Percentiles rank a stretch among this genome's conserved stretches.
Evolutionary conservation across 2,329 filamentous ascomycete genomes (phyloP).

Genomic region (Orbilia javanica): DNA sequence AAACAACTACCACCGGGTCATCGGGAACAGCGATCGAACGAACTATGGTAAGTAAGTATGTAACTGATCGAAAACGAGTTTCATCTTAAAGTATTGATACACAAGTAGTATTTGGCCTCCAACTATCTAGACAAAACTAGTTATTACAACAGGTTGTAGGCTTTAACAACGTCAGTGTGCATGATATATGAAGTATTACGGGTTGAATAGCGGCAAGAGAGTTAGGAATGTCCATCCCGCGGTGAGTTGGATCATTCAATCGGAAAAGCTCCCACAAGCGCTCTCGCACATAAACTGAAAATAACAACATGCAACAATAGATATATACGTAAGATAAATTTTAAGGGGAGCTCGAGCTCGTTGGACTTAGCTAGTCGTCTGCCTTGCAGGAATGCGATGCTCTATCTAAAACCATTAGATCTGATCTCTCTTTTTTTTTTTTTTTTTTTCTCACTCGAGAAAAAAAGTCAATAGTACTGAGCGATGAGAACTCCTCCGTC

Average conservation of each 20-base stretch:
- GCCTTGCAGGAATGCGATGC: conserved; percentile 23
- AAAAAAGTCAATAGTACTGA: not conserved
- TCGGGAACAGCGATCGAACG: conserved; percentile 34
- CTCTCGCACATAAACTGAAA: conserved; percentile 18
- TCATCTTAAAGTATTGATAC: conserved; percentile 1
- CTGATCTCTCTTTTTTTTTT: not conserved
- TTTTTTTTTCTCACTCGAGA: no score
- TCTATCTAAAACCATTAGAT: conserved; percentile 21
- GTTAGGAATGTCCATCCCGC: conserved; percentile 55
- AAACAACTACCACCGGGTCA: conserved; percentile 16
- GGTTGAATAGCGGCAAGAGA: conserved; percentile 14
- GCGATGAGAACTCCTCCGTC: conserved; percentile 32
- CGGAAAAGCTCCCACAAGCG: conserved; percentile 41
- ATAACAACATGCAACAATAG: conserved; percentile 19
- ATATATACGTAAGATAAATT: conserved; percentile 19
- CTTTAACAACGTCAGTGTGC: conserved; percentile 11
- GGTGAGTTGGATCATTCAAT: conserved; percentile 40
- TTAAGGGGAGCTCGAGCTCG: conserved; percentile 33
- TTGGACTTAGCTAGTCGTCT: not conserved
- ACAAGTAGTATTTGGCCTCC: not conserved
- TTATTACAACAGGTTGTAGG: not conserved
- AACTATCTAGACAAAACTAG: not conserved
- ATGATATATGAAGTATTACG: conserved; percentile 8
- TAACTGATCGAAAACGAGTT: conserved; percentile 21
- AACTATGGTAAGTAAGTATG: not conserved